A percentile compares a stretch with the other conserved stretches of the same genome.
Evolutionary conservation across 805 yeast genomes (phyloP).

Genomic region (Wickerhamiella azyma): DNA sequence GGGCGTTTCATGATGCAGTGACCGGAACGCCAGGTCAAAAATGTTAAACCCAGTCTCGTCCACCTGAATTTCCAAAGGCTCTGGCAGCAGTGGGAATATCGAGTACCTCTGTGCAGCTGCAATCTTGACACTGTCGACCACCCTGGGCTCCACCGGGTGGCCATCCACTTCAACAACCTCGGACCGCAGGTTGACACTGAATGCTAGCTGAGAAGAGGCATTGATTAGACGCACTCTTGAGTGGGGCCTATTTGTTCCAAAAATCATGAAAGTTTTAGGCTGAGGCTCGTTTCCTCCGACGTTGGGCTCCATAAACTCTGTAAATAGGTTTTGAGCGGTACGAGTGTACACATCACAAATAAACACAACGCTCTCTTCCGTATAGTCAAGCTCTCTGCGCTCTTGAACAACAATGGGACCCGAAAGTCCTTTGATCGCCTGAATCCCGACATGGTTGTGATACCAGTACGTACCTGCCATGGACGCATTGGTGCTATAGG

Average conservation of each 20-base stretch:
- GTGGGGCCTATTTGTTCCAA: not conserved
- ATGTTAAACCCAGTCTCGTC: not conserved
- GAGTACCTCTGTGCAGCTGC: slow-evolving; percentile 76
- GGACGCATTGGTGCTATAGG: slow-evolving; percentile 30
- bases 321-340: slow-evolving; percentile 25
- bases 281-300: slow-evolving; percentile 28
- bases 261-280: not conserved
- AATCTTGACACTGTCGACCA: slow-evolving; percentile 19
- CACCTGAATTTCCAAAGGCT: slow-evolving; percentile 27
- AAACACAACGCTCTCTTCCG: slow-evolving; percentile 25
- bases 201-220: slow-evolving; percentile 25
- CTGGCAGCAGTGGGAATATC: slow-evolving; percentile 33
- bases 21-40: slow-evolving; percentile 1
- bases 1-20: not conserved
- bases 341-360: slow-evolving; percentile 32
- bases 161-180: slow-evolving; percentile 28
- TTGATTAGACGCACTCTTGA: slow-evolving; percentile 21
- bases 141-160: slow-evolving; percentile 18
- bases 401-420: slow-evolving; percentile 37
- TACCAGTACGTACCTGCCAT: slow-evolving; percentile 44
- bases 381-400: slow-evolving; percentile 13
- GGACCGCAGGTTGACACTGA: slow-evolving; percentile 21
- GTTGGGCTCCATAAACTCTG: slow-evolving; percentile 29
- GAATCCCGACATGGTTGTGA: slow-evolving; percentile 38
- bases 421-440: slow-evolving; percentile 35